Percentiles rank a stretch among this genome's conserved stretches.
Evolutionary conservation across 148 eudicot genomes (phyloP).

Genomic region (Vaccinium darrowii): DNA sequence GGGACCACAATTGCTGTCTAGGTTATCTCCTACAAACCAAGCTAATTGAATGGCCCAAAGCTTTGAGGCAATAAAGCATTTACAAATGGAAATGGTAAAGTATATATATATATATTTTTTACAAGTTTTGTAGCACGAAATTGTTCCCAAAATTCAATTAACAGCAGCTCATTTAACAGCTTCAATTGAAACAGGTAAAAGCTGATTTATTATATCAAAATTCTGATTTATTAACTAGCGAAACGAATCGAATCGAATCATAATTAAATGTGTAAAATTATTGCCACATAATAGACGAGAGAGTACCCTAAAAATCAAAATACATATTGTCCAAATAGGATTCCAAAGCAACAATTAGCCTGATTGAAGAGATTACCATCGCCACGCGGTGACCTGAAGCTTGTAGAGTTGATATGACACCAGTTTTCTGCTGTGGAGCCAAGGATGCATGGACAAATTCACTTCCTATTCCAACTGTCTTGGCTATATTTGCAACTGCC

Average conservation of each 20-base stretch:
- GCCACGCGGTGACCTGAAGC: constrained; percentile 76
- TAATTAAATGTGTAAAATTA: not conserved
- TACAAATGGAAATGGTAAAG: not conserved
- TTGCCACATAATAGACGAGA: not conserved
- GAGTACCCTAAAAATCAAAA: not conserved
- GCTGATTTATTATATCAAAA: not conserved
- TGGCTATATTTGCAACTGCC: constrained; percentile 81
- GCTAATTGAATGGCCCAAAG: not conserved
- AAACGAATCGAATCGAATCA: not conserved
- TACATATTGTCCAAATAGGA: constrained; percentile 4
- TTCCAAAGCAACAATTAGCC: constrained; percentile 5
- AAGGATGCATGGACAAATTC: constrained; percentile 68
- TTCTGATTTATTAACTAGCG: not conserved
- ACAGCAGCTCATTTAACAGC: not conserved
- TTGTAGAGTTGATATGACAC: constrained; percentile 59
- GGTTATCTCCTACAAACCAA: not conserved
- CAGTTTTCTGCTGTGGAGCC: constrained; percentile 80
- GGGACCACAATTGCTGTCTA: not conserved
- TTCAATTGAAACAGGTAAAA: not conserved
- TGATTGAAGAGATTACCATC: constrained; percentile 49
- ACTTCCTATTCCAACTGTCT: constrained; percentile 62
- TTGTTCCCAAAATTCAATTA: constrained; percentile 12
- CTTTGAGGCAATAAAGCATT: not conserved
- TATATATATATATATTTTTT: no score
- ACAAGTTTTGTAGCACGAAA: not conserved